A percentile compares a stretch with the other conserved stretches of the same genome.
phyloP scores from a whole-genome alignment of 23 red algal genomes.

The Gracilaria caudata region DNA sequence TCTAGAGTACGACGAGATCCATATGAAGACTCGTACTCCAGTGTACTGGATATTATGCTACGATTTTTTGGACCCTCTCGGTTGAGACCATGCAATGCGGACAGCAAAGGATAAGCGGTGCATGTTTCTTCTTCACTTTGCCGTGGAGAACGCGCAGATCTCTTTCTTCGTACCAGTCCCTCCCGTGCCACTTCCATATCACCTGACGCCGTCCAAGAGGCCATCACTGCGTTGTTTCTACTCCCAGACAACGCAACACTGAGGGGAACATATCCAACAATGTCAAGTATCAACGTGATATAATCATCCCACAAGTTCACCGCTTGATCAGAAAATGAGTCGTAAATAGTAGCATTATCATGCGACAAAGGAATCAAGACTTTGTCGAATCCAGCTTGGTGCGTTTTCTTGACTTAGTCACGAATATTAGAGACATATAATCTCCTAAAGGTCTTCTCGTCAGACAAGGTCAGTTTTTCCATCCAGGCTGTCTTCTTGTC shows the following conservation, averaged over 20 bases:
- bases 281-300: not conserved
- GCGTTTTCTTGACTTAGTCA: not conserved
- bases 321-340: not conserved
- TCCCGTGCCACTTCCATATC: too few species aligned
- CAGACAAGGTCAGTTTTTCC: not conserved
- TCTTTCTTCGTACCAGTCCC: too few species aligned
- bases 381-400: not conserved
- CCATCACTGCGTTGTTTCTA: too few species aligned
- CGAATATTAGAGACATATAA: not conserved
- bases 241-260: not conserved
- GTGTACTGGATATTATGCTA: not conserved
- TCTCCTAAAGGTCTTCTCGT: not conserved
- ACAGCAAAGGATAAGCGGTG: too few species aligned
- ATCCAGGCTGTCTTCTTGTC: not conserved
- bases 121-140: too few species aligned
- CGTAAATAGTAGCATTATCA: not conserved
- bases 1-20: not conserved
- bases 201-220: too few species aligned
- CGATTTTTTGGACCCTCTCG: too few species aligned
- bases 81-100: too few species aligned
- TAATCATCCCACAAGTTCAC: not conserved
- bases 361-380: not conserved
- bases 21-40: not conserved
- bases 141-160: too few species aligned
- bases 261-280: not conserved